Conservation (phyloP, 805 yeast genomes). For the Candida sanyiensis region DNA sequence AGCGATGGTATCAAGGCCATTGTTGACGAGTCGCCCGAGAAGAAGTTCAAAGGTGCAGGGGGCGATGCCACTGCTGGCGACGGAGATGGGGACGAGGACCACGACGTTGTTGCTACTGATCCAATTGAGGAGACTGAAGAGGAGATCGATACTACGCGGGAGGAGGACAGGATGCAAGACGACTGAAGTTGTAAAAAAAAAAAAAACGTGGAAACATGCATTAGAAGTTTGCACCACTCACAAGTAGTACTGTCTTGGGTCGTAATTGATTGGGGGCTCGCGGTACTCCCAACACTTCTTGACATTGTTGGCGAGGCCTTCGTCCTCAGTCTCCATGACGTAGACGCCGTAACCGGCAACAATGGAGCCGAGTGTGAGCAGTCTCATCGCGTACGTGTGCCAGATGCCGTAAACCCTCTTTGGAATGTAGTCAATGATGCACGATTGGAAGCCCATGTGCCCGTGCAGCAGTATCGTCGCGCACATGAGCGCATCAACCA, state of each 20-base stretch:
- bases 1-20: neutral
- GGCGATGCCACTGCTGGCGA: neutral
- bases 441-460: slow-evolving; percentile 66
- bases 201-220: neutral
- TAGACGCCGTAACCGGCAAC: slow-evolving; percentile 68
- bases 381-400: slow-evolving; percentile 55
- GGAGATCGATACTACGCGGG: too few relatives aligned
- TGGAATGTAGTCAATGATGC: slow-evolving; percentile 77
- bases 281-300: slow-evolving; percentile 29
- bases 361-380: slow-evolving; percentile 57
- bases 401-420: slow-evolving; percentile 62
- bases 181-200: slow-evolving; percentile 2
- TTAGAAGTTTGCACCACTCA: neutral
- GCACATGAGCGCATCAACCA: slow-evolving; percentile 52
- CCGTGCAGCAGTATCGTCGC: slow-evolving; percentile 56
- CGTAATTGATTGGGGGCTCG: slow-evolving; percentile 18
- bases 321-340: slow-evolving; percentile 57
- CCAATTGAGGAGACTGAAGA: slow-evolving; percentile 1
- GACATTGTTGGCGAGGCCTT: slow-evolving; percentile 53
- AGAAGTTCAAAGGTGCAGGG: slow-evolving; percentile 15
- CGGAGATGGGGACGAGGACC: neutral
- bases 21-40: slow-evolving; percentile 18
- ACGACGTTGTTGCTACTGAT: neutral
- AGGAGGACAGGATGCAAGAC: too few relatives aligned
- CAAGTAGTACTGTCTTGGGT: slow-evolving; percentile 9